Conservation (phyloP, 148 eudicot species). For the Oxyria digyna region DNA sequence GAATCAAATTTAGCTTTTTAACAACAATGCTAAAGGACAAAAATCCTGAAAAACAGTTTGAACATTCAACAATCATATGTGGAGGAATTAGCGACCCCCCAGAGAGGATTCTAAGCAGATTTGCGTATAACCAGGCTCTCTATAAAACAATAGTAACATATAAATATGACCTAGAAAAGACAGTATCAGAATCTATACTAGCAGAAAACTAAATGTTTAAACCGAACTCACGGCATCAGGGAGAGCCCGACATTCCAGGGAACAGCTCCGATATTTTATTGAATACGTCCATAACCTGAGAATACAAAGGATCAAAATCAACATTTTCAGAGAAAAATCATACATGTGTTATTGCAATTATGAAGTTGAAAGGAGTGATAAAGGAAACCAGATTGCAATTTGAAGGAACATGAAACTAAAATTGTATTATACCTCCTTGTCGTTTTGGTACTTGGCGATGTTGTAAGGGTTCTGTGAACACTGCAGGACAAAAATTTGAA, state of each 20-base stretch:
- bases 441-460: constrained; percentile 82
- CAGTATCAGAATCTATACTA: neutral
- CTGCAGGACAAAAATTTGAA: constrained; percentile 30
- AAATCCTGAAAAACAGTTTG: neutral
- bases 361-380: neutral
- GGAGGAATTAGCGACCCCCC: neutral
- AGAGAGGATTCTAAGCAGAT: neutral
- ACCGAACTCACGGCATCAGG: neutral
- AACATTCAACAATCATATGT: constrained; percentile 1
- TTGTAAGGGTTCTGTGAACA: constrained; percentile 87
- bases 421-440: constrained; percentile 66
- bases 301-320: neutral
- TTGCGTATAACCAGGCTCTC: neutral
- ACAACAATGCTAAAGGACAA: neutral
- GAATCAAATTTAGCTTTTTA: neutral
- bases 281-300: constrained; percentile 90
- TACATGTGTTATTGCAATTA: neutral
- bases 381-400: neutral
- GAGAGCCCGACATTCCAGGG: constrained; percentile 46
- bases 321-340: neutral
- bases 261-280: constrained; percentile 83
- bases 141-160: neutral
- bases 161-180: neutral
- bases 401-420: neutral
- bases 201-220: neutral